Percentiles rank a stretch among this genome's conserved stretches.
Conservation (phyloP, 441 rosid genomes). For the Syzygium malaccense region DNA sequence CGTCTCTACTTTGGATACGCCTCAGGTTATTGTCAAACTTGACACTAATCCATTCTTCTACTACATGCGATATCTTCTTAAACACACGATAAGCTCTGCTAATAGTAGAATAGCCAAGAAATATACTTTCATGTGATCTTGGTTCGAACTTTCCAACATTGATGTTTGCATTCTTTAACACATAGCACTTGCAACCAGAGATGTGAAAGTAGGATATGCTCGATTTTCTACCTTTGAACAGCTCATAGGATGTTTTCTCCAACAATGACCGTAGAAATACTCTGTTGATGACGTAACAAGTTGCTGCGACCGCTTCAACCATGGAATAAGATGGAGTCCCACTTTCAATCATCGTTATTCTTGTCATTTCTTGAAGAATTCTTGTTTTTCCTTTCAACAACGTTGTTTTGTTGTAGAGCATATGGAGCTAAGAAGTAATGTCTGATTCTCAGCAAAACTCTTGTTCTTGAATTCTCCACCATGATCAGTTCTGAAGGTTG, state of each 20-base stretch:
- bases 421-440: too few relatives aligned
- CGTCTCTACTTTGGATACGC: background rate
- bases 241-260: background rate
- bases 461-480: too few relatives aligned
- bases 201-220: background rate
- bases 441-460: too few relatives aligned
- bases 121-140: background rate
- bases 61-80: background rate
- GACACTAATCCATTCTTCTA: too few relatives aligned
- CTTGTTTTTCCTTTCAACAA: too few relatives aligned
- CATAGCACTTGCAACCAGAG: background rate
- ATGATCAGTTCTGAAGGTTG: too few relatives aligned
- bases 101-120: background rate
- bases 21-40: background rate
- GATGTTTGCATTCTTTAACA: background rate
- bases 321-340: background rate
- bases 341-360: background rate
- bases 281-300: background rate
- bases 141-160: background rate
- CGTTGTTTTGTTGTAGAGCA: too few relatives aligned
- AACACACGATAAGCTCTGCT: background rate
- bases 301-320: background rate
- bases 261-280: background rate
- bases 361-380: too few relatives aligned
- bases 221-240: background rate